These are phyloP conservation scores for Serpula lacrymans DNA, from an alignment of 768 basidiomycete species.

Conservation along the genomic window DNA sequence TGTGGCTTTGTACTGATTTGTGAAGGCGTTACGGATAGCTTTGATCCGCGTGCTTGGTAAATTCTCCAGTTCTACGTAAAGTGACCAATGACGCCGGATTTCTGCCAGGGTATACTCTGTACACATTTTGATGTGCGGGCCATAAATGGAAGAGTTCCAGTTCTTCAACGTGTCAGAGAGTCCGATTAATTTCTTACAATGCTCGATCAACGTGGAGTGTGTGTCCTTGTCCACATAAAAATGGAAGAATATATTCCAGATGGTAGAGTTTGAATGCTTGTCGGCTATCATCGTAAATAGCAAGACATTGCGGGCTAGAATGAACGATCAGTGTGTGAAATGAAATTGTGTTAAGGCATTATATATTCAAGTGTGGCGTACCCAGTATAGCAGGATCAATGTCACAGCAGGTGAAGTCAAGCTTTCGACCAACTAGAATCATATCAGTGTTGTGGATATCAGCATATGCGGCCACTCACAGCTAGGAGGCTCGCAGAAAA, in stretches of 20 bases:
- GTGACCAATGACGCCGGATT: constrained; percentile 39
- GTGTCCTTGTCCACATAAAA: constrained; percentile 39
- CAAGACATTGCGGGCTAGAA: constrained; percentile 45
- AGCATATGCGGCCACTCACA: background rate
- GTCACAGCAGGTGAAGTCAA: constrained; percentile 55
- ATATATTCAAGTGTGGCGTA: constrained; percentile 11
- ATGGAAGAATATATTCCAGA: constrained; percentile 51
- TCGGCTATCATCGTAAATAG: constrained; percentile 43
- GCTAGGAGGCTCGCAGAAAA: constrained; percentile 19
- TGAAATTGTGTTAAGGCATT: background rate
- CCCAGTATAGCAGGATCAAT: constrained; percentile 47
- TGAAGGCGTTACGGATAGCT: constrained; percentile 18
- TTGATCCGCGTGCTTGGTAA: constrained; percentile 18
- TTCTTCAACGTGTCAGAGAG: constrained; percentile 27
- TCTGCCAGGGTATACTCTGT: constrained; percentile 35
- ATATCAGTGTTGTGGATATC: background rate
- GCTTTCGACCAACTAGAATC: constrained; percentile 26
- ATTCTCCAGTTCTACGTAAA: constrained; percentile 27
- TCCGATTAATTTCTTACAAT: constrained; percentile 37
- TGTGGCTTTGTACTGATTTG: constrained; percentile 13
- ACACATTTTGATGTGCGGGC: constrained; percentile 33
- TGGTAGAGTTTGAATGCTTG: constrained; percentile 11
- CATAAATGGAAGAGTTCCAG: constrained; percentile 42
- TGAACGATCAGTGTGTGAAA: too few species aligned
- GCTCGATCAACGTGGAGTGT: constrained; percentile 29